Evolutionary conservation across 306 rosid species (phyloP).

Genomic region (Arachis hypogaea): DNA sequence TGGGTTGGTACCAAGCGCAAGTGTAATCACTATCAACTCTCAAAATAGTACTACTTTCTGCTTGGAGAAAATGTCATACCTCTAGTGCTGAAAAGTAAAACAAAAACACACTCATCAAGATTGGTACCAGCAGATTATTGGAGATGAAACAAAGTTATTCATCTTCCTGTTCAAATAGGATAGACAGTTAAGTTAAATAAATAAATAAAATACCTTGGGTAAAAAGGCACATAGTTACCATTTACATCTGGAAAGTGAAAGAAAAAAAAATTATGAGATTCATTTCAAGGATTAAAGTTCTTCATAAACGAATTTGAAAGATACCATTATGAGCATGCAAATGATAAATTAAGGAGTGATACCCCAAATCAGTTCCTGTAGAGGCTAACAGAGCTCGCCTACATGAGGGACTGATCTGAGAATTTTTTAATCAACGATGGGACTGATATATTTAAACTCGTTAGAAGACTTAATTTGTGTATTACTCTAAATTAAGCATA

Average conservation of each 20-base stretch:
- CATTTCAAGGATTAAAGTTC: neutral
- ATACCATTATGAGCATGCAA: slow-evolving; percentile 4
- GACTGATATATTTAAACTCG: too few species aligned
- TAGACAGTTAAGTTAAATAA: slow-evolving; percentile 2
- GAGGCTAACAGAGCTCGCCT: too few species aligned
- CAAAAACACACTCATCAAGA: neutral
- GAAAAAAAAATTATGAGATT: slow-evolving; percentile 29
- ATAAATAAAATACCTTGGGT: slow-evolving; percentile 46
- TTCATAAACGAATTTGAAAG: slow-evolving; percentile 12
- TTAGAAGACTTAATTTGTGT: too few species aligned
- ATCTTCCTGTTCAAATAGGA: neutral
- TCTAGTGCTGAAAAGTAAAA: slow-evolving; percentile 44
- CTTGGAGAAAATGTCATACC: slow-evolving; percentile 51
- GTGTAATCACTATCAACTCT: slow-evolving; percentile 19
- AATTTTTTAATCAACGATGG: too few species aligned
- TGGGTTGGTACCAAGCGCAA: slow-evolving; percentile 26
- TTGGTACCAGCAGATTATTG: neutral
- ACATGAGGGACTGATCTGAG: too few species aligned
- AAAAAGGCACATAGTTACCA: slow-evolving; percentile 44
- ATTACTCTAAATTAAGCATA: slow-evolving; percentile 2
- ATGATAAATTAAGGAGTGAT: too few species aligned
- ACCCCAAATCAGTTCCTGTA: too few species aligned
- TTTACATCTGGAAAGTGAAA: slow-evolving; percentile 56
- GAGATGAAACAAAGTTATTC: slow-evolving; percentile 13
- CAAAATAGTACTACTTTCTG: slow-evolving; percentile 13